A percentile compares a stretch with the other conserved stretches of the same genome.
These are phyloP conservation scores for Coprinopsis marcescibilis DNA, from an alignment of 768 basidiomycete genomes.

Conservation along the genomic window DNA sequence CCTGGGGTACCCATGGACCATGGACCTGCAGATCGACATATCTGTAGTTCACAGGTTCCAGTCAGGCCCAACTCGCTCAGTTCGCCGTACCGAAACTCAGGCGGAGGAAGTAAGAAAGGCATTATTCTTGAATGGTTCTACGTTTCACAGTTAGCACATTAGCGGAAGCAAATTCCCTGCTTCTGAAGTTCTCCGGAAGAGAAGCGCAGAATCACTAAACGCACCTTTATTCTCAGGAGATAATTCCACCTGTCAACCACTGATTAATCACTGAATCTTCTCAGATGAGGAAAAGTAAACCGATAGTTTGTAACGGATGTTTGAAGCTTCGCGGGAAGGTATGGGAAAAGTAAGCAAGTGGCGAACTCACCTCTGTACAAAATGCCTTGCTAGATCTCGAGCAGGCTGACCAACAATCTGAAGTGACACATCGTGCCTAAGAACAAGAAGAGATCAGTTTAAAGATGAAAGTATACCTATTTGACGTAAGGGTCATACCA, in stretches of 20 bases:
- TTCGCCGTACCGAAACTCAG: constrained; percentile 84
- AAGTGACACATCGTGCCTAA: constrained; percentile 97
- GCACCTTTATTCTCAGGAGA: constrained; percentile 85
- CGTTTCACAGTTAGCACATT: constrained; percentile 1
- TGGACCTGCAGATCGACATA: constrained; percentile 90
- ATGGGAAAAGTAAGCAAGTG: neutral
- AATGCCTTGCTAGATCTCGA: constrained; percentile 90
- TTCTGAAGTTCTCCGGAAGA: too few species aligned
- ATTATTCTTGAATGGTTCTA: constrained; percentile 89
- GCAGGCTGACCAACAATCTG: constrained; percentile 97
- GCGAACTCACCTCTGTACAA: constrained; percentile 71
- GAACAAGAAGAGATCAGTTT: constrained; percentile 1
- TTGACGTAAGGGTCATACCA: constrained; percentile 50
- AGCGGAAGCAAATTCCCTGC: too few species aligned
- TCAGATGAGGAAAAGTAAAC: neutral
- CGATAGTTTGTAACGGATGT: neutral
- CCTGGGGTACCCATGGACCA: constrained; percentile 94
- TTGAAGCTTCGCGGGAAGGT: neutral
- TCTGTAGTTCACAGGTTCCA: constrained; percentile 96
- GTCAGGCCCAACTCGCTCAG: constrained; percentile 76
- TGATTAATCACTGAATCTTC: neutral
- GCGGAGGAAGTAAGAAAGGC: constrained; percentile 91
- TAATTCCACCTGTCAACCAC: constrained; percentile 89
- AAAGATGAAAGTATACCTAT: neutral
- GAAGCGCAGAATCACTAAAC: too few species aligned